A percentile compares a stretch with the other conserved stretches of the same genome.
phyloP scores from a whole-genome alignment of 208 protist species.

The Spironucleus salmonicida region DNA sequence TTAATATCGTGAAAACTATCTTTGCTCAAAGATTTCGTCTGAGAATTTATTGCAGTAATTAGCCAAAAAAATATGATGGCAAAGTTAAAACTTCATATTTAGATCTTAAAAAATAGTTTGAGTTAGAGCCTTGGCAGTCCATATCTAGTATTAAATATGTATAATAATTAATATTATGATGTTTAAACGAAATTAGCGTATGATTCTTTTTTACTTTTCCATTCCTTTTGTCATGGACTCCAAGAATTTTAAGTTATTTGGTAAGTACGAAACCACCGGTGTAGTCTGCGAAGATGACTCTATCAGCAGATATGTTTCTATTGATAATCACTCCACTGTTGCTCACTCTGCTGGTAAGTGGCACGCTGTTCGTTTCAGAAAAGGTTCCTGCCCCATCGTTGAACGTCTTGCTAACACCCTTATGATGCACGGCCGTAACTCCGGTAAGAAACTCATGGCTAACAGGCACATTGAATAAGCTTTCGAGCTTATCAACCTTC shows the following conservation, averaged over 20 bases:
- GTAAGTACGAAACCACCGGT: conserved; percentile 48
- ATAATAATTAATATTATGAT: too few species aligned
- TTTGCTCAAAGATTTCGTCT: too few species aligned
- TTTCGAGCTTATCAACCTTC: conserved; percentile 95
- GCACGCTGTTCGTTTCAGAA: conserved; percentile 90
- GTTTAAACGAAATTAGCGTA: too few species aligned
- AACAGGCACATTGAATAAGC: conserved; percentile 88
- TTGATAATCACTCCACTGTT: conserved; percentile 57
- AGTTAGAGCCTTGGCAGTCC: too few species aligned
- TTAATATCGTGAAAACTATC: too few species aligned
- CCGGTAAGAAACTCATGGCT: conserved; percentile 98
- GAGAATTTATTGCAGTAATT: too few species aligned
- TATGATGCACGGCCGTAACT: conserved; percentile 82
- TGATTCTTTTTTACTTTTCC: too few species aligned
- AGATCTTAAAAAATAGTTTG: too few species aligned
- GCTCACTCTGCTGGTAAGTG: conserved; percentile 94
- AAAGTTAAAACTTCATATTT: too few species aligned
- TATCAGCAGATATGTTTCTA: conserved; percentile 83
- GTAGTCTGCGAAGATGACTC: conserved; percentile 54
- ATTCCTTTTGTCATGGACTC: too few species aligned
- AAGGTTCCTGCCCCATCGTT: conserved; percentile 80
- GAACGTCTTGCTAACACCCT: conserved; percentile 63
- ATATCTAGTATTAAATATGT: too few species aligned
- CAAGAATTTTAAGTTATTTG: conserved; percentile 60
- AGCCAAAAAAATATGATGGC: too few species aligned